These are phyloP conservation scores for Botrytis byssoidea DNA, from an alignment of 2,329 filamentous ascomycete genomes.

Conservation along the genomic window DNA sequence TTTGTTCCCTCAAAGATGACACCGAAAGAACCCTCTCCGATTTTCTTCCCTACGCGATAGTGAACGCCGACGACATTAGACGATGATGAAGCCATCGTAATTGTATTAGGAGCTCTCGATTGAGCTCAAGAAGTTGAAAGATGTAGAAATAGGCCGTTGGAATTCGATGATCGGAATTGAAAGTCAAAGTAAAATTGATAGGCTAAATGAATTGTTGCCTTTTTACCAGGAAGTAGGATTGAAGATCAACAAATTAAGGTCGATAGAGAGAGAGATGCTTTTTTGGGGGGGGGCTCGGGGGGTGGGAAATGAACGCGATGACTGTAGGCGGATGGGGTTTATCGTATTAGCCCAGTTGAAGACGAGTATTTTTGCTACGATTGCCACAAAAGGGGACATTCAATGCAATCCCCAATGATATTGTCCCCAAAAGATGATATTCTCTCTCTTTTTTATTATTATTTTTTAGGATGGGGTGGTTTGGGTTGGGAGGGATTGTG, in stretches of 20 bases:
- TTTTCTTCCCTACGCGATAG: constrained; percentile 99
- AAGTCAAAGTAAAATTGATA: constrained; percentile 25
- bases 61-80: constrained; percentile 98
- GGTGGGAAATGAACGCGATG: constrained; percentile 29
- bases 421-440: constrained; percentile 17
- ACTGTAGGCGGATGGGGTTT: constrained; percentile 22
- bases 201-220: constrained; percentile 19
- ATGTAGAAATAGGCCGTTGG: neutral
- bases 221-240: constrained; percentile 24
- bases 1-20: constrained; percentile 99
- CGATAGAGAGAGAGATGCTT: neutral
- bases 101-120: constrained; percentile 27
- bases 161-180: constrained; percentile 12
- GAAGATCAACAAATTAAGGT: constrained; percentile 14
- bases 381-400: constrained; percentile 16
- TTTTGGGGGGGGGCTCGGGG: too few relatives aligned
- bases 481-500: constrained; percentile 18
- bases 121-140: constrained; percentile 24
- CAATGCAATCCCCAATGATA: constrained; percentile 19
- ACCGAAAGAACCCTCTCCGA: constrained; percentile 96
- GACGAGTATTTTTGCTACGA: neutral
- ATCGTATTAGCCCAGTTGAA: constrained; percentile 1
- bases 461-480: neutral
- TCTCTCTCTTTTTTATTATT: neutral
- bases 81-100: constrained; percentile 39